Conservation (phyloP, 2,329 filamentous ascomycete genomes). For the Alternaria gansuensis region DNA sequence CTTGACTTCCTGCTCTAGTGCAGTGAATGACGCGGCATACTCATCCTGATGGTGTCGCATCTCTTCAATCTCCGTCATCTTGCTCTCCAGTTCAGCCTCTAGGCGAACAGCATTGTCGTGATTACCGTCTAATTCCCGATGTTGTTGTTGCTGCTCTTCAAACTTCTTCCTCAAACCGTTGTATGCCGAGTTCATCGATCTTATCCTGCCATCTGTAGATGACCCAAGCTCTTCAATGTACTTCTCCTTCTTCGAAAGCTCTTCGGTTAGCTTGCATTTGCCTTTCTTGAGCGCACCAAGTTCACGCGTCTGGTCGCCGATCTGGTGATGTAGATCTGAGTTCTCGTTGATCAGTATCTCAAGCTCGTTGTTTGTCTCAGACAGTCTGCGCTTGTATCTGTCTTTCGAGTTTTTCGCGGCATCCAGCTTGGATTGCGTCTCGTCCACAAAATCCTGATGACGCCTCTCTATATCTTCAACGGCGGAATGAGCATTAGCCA, state of each 20-base stretch:
- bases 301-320: conserved; percentile 39
- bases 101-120: conserved; percentile 23
- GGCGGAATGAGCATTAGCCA: conserved; percentile 42
- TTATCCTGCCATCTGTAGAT: conserved; percentile 34
- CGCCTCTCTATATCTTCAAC: conserved; percentile 44
- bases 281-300: conserved; percentile 34
- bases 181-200: conserved; percentile 35
- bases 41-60: conserved; percentile 38
- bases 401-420: conserved; percentile 38
- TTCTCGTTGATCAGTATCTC: conserved; percentile 42
- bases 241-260: conserved; percentile 41
- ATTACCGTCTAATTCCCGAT: conserved; percentile 20
- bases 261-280: conserved; percentile 34
- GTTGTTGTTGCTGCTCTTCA: conserved; percentile 28
- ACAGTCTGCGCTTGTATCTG: conserved; percentile 46
- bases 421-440: conserved; percentile 44
- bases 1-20: conserved; percentile 43
- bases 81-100: conserved; percentile 34
- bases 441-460: conserved; percentile 38
- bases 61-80: conserved; percentile 41
- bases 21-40: conserved; percentile 36
- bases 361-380: conserved; percentile 42
- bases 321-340: conserved; percentile 37
- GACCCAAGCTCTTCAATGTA: conserved; percentile 38
- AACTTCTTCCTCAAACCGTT: conserved; percentile 32